Base-by-base conservation (phyloP, 2,329 filamentous ascomycete genomes). In the Botrytis hyacinthi region DNA sequence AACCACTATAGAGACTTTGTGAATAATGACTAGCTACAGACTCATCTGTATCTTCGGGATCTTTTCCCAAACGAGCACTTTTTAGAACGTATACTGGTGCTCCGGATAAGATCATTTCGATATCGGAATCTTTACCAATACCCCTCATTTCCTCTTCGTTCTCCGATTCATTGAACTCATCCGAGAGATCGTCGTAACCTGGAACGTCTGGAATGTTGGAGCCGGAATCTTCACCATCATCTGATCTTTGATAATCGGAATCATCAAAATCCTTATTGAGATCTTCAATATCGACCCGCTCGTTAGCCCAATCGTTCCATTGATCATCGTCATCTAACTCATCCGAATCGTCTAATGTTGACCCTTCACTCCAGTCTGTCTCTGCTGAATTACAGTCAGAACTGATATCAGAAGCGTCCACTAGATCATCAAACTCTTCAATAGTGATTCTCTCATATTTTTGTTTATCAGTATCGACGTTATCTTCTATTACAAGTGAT, bases 231-330 rank as follows among this genome's bases (percentile, higher is more conserved):
- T 51, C 57, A 65, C 48, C 20, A 20, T 42, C 57, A 12, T 48
- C 3, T 22, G 59, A 42, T 54, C 26, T 60, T 40, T 42, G 70
- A 20, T 71, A 26, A 0, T 62, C 22, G 4, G 51, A 65, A 22
- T 65, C 70, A 22, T 54, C 44, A 22, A 65, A 29, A 6, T 65
- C 26, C 4, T 57, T 29, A 26, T 71, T 71, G 22, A 71, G 59
- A 57, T 71, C 57, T 26, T 65, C 60, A 44, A 65, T 44, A 7
- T 29, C 4, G 32, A 71, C 12, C 40, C 35, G 32, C 32, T 71
- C 70, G 6, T 71, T 71, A 3, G 44, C 44, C 70, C 59, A 63
- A 35, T 71, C 59, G 29, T 71, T 71, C 59, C 70, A 71, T 37
- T 71, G 59, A n/a, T 63, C 70, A 16, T 71, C 35, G 9, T 71